Evolutionary conservation across 495 filamentous ascomycete species (phyloP).

Genomic region (Penicillium ochrochloron): DNA sequence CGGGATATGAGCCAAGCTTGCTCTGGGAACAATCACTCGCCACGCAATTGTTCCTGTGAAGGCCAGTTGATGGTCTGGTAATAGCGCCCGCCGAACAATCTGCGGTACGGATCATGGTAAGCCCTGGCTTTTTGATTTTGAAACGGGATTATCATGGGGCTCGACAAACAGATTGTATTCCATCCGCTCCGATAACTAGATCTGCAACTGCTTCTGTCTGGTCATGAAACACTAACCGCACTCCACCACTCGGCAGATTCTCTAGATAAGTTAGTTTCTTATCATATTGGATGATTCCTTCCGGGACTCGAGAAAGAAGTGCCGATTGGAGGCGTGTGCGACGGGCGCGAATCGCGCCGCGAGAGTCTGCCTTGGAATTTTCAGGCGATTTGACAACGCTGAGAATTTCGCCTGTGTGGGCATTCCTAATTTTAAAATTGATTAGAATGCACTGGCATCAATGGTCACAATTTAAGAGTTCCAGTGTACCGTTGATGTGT

Average conservation of each 20-base stretch:
- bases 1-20: conserved; percentile 34
- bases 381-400: conserved; percentile 19
- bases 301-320: conserved; percentile 40
- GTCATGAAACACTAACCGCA: conserved; percentile 41
- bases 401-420: conserved; percentile 27
- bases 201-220: conserved; percentile 42
- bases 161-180: conserved; percentile 50
- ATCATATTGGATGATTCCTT: conserved; percentile 41
- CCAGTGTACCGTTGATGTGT: conserved; percentile 24
- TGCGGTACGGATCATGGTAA: not conserved
- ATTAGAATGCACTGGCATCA: not conserved
- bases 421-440: conserved; percentile 17
- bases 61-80: conserved; percentile 41
- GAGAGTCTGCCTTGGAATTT: conserved; percentile 17
- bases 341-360: conserved; percentile 36
- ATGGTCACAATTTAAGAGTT: not conserved
- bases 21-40: conserved; percentile 38
- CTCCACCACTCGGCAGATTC: conserved; percentile 32
- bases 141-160: conserved; percentile 2
- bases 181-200: conserved; percentile 57
- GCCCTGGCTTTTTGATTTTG: not conserved
- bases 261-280: conserved; percentile 43
- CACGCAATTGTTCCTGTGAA: conserved; percentile 48
- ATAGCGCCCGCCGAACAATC: conserved; percentile 23
- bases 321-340: conserved; percentile 48